phyloP scores from a whole-genome alignment of 108 stramenopile genomes.

The Cafeteria roenbergensis region DNA sequence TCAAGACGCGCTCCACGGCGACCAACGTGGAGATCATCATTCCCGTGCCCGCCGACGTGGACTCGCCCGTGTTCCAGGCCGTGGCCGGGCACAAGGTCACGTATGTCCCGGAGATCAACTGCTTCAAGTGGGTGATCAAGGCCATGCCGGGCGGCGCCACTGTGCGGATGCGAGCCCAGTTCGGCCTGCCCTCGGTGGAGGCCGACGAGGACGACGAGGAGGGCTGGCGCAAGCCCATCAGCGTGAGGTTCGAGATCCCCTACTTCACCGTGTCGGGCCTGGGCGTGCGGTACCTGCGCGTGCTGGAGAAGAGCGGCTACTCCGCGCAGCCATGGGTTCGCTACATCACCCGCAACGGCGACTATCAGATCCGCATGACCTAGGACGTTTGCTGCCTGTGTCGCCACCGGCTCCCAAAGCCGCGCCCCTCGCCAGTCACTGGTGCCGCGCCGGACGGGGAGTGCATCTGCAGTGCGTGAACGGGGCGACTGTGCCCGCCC shows the following conservation, averaged over 20 bases:
- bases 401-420: not conserved
- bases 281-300: slow-evolving; percentile 96
- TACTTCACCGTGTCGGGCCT: slow-evolving; percentile 98
- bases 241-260: slow-evolving; percentile 95
- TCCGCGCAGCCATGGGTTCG: slow-evolving; percentile 98
- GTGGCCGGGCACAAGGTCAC: slow-evolving; percentile 76
- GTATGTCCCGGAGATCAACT: slow-evolving; percentile 90
- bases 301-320: slow-evolving; percentile 97
- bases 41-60: slow-evolving; percentile 95
- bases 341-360: slow-evolving; percentile 95
- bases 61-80: slow-evolving; percentile 90
- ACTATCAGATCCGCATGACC: slow-evolving; percentile 92
- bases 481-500: too few relatives aligned
- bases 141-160: slow-evolving; percentile 70
- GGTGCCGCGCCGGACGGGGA: too few relatives aligned
- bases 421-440: not conserved
- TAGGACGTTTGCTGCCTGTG: too few relatives aligned
- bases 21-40: slow-evolving; percentile 99
- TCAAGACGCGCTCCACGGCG: slow-evolving; percentile 86
- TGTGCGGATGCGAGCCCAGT: slow-evolving; percentile 95
- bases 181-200: slow-evolving; percentile 87
- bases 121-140: slow-evolving; percentile 92
- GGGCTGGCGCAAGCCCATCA: slow-evolving; percentile 78
- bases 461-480: too few relatives aligned
- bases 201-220: slow-evolving; percentile 54